A percentile compares a stretch with the other conserved stretches of the same genome.
Evolutionary conservation across 768 basidiomycete species (phyloP).

Genomic region (Asterophora parasitica): DNA sequence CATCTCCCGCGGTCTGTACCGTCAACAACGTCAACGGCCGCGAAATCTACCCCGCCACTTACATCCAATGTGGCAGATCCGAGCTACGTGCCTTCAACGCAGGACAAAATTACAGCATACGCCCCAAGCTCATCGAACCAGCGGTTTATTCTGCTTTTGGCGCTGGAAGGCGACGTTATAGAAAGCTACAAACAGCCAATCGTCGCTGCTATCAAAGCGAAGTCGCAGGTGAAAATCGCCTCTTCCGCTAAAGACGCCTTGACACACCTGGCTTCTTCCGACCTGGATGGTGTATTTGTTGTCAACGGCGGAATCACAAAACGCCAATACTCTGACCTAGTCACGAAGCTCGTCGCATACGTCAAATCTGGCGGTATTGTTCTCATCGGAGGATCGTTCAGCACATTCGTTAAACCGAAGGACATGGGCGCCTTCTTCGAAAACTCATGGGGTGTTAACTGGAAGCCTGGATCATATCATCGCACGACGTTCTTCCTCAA

Average conservation of each 20-base stretch:
- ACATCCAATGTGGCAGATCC: background rate
- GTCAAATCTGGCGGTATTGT: constrained; percentile 33
- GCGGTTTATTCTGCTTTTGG: constrained; percentile 26
- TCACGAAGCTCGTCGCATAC: constrained; percentile 32
- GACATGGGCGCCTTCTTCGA: constrained; percentile 26
- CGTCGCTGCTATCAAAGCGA: constrained; percentile 21
- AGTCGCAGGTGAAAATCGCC: constrained; percentile 19
- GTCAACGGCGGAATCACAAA: constrained; percentile 31
- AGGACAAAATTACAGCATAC: background rate
- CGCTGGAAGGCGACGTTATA: constrained; percentile 21
- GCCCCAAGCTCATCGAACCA: background rate
- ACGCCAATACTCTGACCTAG: constrained; percentile 17
- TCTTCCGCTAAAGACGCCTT: constrained; percentile 16
- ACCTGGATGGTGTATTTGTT: constrained; percentile 29
- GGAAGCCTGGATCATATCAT: constrained; percentile 36
- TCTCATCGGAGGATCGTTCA: constrained; percentile 32
- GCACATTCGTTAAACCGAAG: constrained; percentile 19
- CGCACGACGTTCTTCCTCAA: constrained; percentile 34
- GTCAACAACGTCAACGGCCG: background rate
- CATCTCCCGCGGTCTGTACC: background rate
- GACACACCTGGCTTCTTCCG: constrained; percentile 21
- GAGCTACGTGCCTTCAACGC: background rate
- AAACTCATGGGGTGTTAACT: constrained; percentile 28
- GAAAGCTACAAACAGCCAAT: constrained; percentile 23
- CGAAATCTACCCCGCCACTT: background rate